Conservation (phyloP, 768 basidiomycete species). For the Mycena filopes region DNA sequence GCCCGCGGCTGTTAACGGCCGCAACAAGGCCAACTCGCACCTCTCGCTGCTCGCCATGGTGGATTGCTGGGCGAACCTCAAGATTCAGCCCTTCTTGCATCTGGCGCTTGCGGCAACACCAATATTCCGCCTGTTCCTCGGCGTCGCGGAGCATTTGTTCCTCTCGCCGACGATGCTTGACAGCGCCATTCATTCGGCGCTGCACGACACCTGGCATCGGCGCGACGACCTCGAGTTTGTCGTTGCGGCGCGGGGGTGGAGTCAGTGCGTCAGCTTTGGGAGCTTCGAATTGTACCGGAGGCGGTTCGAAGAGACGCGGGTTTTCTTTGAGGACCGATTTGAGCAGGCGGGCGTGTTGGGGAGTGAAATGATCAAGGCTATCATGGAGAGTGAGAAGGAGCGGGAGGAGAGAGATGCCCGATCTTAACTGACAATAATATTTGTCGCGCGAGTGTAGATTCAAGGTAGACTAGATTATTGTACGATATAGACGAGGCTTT, state of each 20-base stretch:
- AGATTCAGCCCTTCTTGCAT: slow-evolving; percentile 90
- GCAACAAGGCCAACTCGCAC: slow-evolving; percentile 83
- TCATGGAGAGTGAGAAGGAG: slow-evolving; percentile 67
- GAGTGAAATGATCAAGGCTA: slow-evolving; percentile 89
- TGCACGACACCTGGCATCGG: slow-evolving; percentile 82
- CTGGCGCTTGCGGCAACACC: slow-evolving; percentile 95
- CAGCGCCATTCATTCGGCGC: slow-evolving; percentile 76
- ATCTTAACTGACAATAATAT: too few species aligned
- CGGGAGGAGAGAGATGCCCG: background rate
- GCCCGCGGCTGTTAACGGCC: slow-evolving; percentile 33
- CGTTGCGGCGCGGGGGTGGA: slow-evolving; percentile 94
- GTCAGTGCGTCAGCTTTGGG: slow-evolving; percentile 93
- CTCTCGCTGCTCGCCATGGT: slow-evolving; percentile 97
- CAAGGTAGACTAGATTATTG: too few species aligned
- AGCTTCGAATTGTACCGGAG: slow-evolving; percentile 88
- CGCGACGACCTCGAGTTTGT: slow-evolving; percentile 95
- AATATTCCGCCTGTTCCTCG: slow-evolving; percentile 95
- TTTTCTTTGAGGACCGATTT: slow-evolving; percentile 89
- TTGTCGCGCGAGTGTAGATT: too few species aligned
- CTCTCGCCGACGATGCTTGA: slow-evolving; percentile 71
- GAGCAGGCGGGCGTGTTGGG: slow-evolving; percentile 87
- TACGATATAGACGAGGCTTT: too few species aligned
- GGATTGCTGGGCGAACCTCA: slow-evolving; percentile 93
- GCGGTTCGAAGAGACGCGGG: slow-evolving; percentile 82
- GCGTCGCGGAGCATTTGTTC: slow-evolving; percentile 96